phyloP scores from a whole-genome alignment of 768 basidiomycete genomes.

The Macrolepiota dolichaula region DNA sequence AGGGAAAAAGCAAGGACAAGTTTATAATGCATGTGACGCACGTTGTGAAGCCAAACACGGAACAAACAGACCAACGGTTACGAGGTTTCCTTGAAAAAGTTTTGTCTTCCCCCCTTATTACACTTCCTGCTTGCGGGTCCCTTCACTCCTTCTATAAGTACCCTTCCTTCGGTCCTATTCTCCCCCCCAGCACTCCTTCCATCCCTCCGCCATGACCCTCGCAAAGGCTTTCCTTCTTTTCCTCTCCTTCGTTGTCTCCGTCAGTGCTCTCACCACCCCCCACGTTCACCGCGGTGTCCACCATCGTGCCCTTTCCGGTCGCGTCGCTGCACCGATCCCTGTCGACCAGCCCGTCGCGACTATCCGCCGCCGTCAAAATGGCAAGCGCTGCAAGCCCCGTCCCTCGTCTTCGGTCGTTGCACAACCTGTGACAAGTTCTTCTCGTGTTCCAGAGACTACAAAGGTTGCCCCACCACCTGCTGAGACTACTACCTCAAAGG shows the following conservation, averaged over 20 bases:
- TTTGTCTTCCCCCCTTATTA: background rate
- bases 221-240: slow-evolving; percentile 40
- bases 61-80: slow-evolving; percentile 1
- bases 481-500: background rate
- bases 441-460: slow-evolving; percentile 17
- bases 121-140: background rate
- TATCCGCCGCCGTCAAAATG: slow-evolving; percentile 27
- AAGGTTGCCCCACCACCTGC: slow-evolving; percentile 18
- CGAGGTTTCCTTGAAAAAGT: background rate
- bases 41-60: slow-evolving; percentile 13
- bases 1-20: background rate
- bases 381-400: slow-evolving; percentile 35
- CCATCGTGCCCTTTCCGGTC: slow-evolving; percentile 42
- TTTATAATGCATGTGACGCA: background rate
- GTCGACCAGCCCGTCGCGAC: slow-evolving; percentile 18
- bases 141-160: slow-evolving; percentile 6
- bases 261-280: slow-evolving; percentile 35
- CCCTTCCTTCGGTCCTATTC: slow-evolving; percentile 3
- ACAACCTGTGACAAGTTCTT: background rate
- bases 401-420: slow-evolving; percentile 19
- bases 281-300: slow-evolving; percentile 36
- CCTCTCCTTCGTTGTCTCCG: slow-evolving; percentile 37
- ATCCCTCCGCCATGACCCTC: slow-evolving; percentile 33
- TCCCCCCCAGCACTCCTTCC: slow-evolving; percentile 10
- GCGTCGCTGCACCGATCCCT: slow-evolving; percentile 31